Conservation (phyloP, 2,329 filamentous ascomycete species). For the Phoma herbarum region DNA sequence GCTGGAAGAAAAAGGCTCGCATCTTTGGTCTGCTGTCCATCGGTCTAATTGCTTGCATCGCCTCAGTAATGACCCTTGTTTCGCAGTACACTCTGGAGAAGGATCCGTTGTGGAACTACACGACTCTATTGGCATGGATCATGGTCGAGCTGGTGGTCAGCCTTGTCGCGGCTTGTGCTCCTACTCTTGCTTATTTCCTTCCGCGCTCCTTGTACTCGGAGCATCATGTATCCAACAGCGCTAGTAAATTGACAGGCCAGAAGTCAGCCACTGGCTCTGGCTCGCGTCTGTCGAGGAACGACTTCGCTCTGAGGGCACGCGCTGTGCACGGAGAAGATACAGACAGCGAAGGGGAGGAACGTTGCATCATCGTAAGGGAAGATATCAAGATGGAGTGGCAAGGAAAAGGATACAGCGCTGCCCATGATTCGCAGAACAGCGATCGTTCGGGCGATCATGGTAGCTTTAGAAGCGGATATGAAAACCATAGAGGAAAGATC, state of each 20-base stretch:
- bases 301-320: background rate
- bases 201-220: slow-evolving; percentile 9
- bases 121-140: slow-evolving; percentile 16
- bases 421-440: background rate
- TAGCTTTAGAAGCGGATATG: background rate
- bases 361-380: slow-evolving; percentile 11
- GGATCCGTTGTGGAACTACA: slow-evolving; percentile 17
- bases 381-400: slow-evolving; percentile 11
- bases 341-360: slow-evolving; percentile 11
- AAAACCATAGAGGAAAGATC: slow-evolving; percentile 1
- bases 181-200: slow-evolving; percentile 15
- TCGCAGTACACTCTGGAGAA: slow-evolving; percentile 16
- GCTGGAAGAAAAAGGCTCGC: slow-evolving; percentile 17
- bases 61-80: slow-evolving; percentile 17
- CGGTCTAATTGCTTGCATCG: slow-evolving; percentile 17
- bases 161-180: slow-evolving; percentile 17
- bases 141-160: slow-evolving; percentile 16
- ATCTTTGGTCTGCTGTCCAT: slow-evolving; percentile 15
- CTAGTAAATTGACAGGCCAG: slow-evolving; percentile 10
- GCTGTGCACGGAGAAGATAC: background rate
- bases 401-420: background rate
- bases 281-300: slow-evolving; percentile 6
- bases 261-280: slow-evolving; percentile 1
- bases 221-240: slow-evolving; percentile 11
- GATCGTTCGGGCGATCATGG: background rate